These are phyloP conservation scores for Fusarium palustre DNA, from an alignment of 2,329 filamentous ascomycete genomes.

Conservation along the genomic window DNA sequence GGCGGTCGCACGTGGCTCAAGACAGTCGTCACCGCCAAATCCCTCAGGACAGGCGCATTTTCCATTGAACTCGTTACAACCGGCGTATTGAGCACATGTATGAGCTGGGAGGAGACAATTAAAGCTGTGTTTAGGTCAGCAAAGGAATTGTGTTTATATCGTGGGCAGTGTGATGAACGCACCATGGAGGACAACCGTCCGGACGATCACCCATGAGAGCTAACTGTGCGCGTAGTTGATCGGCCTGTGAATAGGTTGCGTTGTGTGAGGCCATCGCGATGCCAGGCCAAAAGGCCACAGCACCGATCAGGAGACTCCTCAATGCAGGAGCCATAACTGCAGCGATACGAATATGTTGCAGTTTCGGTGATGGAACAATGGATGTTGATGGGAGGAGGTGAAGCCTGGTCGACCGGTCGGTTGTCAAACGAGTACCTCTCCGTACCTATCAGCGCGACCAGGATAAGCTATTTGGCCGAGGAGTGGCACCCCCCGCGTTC, in stretches of 20 bases:
- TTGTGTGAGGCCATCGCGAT: conserved; percentile 56
- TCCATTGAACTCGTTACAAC: conserved; percentile 89
- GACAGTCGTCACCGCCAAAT: conserved; percentile 94
- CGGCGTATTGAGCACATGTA: conserved; percentile 88
- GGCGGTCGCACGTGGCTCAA: conserved; percentile 73
- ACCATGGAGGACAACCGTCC: conserved; percentile 83
- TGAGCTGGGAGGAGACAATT: conserved; percentile 97
- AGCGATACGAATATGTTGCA: conserved; percentile 39
- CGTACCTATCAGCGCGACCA: conserved; percentile 37
- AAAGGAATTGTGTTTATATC: background rate
- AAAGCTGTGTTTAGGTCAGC: conserved; percentile 71
- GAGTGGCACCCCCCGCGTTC: conserved; percentile 44
- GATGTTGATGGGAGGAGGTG: conserved; percentile 29
- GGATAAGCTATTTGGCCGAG: conserved; percentile 45
- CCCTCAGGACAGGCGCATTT: conserved; percentile 93
- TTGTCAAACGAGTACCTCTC: conserved; percentile 7
- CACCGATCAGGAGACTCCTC: conserved; percentile 55
- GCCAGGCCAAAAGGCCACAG: conserved; percentile 56
- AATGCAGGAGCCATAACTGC: conserved; percentile 56
- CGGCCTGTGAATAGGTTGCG: conserved; percentile 70
- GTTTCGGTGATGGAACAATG: conserved; percentile 27
- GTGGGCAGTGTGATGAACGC: conserved; percentile 23
- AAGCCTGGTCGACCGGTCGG: conserved; percentile 33
- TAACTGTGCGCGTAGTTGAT: conserved; percentile 73
- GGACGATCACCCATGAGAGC: conserved; percentile 79